Evolutionary conservation across 768 basidiomycete genomes (phyloP).

Genomic region (Hebeloma cylindrosporum): DNA sequence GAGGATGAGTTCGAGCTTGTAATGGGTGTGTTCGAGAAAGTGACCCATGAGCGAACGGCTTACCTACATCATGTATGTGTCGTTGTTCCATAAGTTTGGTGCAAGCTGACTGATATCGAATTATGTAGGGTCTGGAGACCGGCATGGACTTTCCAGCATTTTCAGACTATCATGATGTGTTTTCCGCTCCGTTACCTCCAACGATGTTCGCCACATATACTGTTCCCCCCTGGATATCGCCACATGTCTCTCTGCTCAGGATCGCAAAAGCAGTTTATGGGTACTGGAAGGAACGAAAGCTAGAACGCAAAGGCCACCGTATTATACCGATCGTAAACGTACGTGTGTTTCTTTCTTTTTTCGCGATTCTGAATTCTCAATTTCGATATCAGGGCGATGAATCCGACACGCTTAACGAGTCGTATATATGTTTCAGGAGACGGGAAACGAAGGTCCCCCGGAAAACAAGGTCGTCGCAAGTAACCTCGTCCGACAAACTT

Average conservation of each 20-base stretch:
- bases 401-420: slow-evolving; percentile 84
- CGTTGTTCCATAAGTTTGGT: background rate
- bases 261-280: slow-evolving; percentile 77
- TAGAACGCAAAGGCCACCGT: slow-evolving; percentile 75
- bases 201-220: slow-evolving; percentile 68
- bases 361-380: background rate
- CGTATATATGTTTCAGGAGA: slow-evolving; percentile 95
- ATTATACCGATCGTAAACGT: slow-evolving; percentile 91
- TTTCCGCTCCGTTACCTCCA: slow-evolving; percentile 57
- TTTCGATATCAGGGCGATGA: slow-evolving; percentile 68
- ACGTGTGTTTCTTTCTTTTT: slow-evolving; percentile 27
- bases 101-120: slow-evolving; percentile 4
- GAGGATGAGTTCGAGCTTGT: slow-evolving; percentile 95
- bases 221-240: slow-evolving; percentile 69
- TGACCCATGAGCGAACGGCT: slow-evolving; percentile 86
- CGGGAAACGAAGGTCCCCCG: slow-evolving; percentile 92
- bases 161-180: slow-evolving; percentile 68
- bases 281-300: slow-evolving; percentile 86
- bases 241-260: slow-evolving; percentile 58
- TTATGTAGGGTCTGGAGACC: slow-evolving; percentile 56
- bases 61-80: slow-evolving; percentile 77
- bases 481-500: slow-evolving; percentile 86
- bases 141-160: slow-evolving; percentile 73
- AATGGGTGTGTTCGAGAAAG: slow-evolving; percentile 92
- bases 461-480: slow-evolving; percentile 92